phyloP scores from a whole-genome alignment of 2,329 filamentous ascomycete species.

The Fusarium beomiforme region DNA sequence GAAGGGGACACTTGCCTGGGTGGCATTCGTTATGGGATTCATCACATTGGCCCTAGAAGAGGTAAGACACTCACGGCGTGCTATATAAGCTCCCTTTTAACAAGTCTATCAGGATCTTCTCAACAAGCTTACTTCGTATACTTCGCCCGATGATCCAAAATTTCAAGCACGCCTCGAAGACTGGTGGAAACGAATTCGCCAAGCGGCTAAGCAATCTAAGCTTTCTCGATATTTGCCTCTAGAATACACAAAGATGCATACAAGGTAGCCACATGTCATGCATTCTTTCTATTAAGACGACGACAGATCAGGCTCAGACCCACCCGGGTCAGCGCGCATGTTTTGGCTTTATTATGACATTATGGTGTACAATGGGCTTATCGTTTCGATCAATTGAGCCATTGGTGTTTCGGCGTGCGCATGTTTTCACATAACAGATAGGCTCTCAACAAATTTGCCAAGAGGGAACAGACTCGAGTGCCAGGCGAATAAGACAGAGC shows the following conservation, averaged over 20 bases:
- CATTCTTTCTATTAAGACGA: not conserved
- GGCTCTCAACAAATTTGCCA: not conserved
- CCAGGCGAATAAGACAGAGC: not conserved
- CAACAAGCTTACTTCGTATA: constrained; percentile 42
- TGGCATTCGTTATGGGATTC: constrained; percentile 52
- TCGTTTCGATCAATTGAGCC: constrained; percentile 4
- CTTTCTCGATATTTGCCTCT: constrained; percentile 48
- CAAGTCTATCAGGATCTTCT: constrained; percentile 45
- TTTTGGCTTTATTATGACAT: constrained; percentile 1
- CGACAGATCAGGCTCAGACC: not conserved
- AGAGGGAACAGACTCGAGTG: not conserved
- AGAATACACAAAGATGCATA: constrained; percentile 48
- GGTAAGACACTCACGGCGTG: constrained; percentile 34
- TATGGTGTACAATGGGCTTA: not conserved
- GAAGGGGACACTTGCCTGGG: constrained; percentile 51
- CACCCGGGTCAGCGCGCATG: not conserved
- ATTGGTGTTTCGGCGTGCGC: constrained; percentile 12
- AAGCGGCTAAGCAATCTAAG: constrained; percentile 49
- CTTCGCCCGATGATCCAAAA: constrained; percentile 42
- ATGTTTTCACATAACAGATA: constrained; percentile 1
- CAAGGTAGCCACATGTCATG: constrained; percentile 32
- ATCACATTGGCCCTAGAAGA: constrained; percentile 50
- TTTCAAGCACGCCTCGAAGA: constrained; percentile 44
- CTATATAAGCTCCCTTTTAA: not conserved
- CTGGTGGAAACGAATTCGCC: constrained; percentile 50